Base-by-base conservation (phyloP, 2,329 filamentous ascomycete genomes). In the Phaeomoniella chlamydospora region DNA sequence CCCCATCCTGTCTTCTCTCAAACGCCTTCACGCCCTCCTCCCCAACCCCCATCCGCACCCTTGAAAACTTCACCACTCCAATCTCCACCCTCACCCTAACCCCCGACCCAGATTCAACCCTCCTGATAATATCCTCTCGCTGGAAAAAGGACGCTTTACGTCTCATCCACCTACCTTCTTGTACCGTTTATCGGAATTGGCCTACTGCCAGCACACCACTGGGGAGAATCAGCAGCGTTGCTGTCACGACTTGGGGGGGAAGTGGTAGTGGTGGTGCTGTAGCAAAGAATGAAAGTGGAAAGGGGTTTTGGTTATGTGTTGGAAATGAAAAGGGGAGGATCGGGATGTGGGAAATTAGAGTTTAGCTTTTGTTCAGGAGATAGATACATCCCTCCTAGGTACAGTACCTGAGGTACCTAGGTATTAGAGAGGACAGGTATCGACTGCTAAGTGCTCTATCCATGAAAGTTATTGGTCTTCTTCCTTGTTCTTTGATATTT, bases 101-200 rank as follows among this genome's bases (percentile, higher is more conserved):
- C 12, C 6, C n/a, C 22, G 22, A 6, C 9, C 77, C 82, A 0
- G 88, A 96, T 56, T 86, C 86, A 1, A 90, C 98, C 60, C 62
- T 96, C 35, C 62, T 98, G 46, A 84, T 77, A 0, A 86, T 96
- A 65, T 82, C 77, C 29, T 92, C 83, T 58, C 73, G 73, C 42
- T 81, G 81, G 70, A 93, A 94, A 68, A 80, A 80, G 53, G 86
- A 94, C 59, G 84, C 87, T 0, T 61, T 98, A 55, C 71, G 81
- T 50, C 62, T 98, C 45, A 85, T 88, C 18, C 90, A 98, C 57
- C 62, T 98, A 46, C 87, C 88, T 0, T 87, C 74, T 46, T 94
- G 86, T 56, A 94, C 86, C 2, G 84, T 96, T 14, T 98, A 90
- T 67, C 77, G 79, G 50, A 98, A 98, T 59, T 98, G 90, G 90